A percentile compares a stretch with the other conserved stretches of the same genome.
phyloP scores from a whole-genome alignment of 371 early-diverging fungal species.

The Mycotypha africana region DNA sequence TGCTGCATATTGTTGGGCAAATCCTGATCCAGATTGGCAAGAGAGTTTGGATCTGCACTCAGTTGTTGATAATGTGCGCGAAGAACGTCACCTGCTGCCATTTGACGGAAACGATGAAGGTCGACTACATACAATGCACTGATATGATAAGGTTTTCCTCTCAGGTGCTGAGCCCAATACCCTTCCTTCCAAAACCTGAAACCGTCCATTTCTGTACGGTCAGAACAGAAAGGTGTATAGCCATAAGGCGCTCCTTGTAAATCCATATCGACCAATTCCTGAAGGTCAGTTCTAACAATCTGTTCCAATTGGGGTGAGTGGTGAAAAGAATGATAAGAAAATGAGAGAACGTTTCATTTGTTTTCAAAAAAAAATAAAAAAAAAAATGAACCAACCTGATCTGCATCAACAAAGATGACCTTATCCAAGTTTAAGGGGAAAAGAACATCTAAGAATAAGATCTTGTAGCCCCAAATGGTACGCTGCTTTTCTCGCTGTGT shows the following conservation, averaged over 20 bases:
- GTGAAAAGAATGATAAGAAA: not conserved
- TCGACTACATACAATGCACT: constrained; percentile 94
- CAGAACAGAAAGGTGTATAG: constrained; percentile 93
- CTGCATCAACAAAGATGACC: constrained; percentile 97
- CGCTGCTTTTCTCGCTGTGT: constrained; percentile 91
- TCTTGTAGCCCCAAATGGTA: constrained; percentile 98
- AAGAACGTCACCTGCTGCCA: constrained; percentile 92
- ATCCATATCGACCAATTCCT: constrained; percentile 88
- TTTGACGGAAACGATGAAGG: constrained; percentile 80
- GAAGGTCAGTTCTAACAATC: constrained; percentile 91
- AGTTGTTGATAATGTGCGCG: constrained; percentile 91
- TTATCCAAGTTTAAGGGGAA: constrained; percentile 92
- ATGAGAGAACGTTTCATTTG: not conserved
- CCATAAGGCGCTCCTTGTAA: constrained; percentile 91
- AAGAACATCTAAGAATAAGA: constrained; percentile 93
- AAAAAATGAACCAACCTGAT: no score
- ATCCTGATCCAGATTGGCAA: constrained; percentile 96
- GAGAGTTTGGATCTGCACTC: constrained; percentile 80
- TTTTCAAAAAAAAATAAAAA: no score
- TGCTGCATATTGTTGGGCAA: constrained; percentile 95
- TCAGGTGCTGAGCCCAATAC: constrained; percentile 88
- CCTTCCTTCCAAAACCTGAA: constrained; percentile 97
- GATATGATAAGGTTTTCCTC: constrained; percentile 92
- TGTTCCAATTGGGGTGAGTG: constrained; percentile 4
- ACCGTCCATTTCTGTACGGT: constrained; percentile 90